These are phyloP conservation scores for Neofusicoccum parvum DNA, from an alignment of 2,329 filamentous ascomycete genomes.

Conservation along the genomic window DNA sequence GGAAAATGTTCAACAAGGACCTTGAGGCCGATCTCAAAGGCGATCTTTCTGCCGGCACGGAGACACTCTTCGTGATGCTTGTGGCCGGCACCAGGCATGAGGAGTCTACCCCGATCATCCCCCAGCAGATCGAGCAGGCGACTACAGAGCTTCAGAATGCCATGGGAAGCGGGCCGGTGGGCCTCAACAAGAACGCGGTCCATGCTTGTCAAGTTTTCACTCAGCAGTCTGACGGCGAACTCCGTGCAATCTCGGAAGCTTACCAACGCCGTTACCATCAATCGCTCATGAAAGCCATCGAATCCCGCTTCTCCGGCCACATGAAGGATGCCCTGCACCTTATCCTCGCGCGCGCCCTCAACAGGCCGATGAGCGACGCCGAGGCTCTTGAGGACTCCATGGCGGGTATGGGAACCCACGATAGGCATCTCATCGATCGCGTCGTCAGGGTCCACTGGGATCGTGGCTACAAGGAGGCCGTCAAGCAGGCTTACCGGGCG, in stretches of 20 bases:
- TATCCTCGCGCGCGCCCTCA: slow-evolving; percentile 74
- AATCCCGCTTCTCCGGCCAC: slow-evolving; percentile 84
- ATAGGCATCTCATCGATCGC: slow-evolving; percentile 74
- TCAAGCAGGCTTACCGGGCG: slow-evolving; percentile 76
- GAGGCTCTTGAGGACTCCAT: slow-evolving; percentile 81
- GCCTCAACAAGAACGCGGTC: slow-evolving; percentile 70
- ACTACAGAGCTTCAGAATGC: slow-evolving; percentile 76
- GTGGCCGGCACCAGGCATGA: slow-evolving; percentile 74
- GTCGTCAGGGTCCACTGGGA: slow-evolving; percentile 86
- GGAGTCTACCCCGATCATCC: slow-evolving; percentile 73
- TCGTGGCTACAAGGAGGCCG: slow-evolving; percentile 69
- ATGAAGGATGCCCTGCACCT: slow-evolving; percentile 84
- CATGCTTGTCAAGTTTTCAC: slow-evolving; percentile 78
- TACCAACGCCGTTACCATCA: slow-evolving; percentile 76
- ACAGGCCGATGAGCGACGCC: slow-evolving; percentile 84
- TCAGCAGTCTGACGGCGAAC: slow-evolving; percentile 75
- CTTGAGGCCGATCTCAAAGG: slow-evolving; percentile 73
- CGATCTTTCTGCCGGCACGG: slow-evolving; percentile 84
- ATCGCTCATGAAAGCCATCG: slow-evolving; percentile 72
- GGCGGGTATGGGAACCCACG: slow-evolving; percentile 85
- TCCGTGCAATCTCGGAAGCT: slow-evolving; percentile 75
- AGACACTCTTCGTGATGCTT: slow-evolving; percentile 81
- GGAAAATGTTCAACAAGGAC: slow-evolving; percentile 63
- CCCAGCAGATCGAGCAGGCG: slow-evolving; percentile 73
- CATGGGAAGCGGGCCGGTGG: slow-evolving; percentile 53